phyloP scores from a whole-genome alignment of 2,329 filamentous ascomycete species.

The Neonectria punicea region DNA sequence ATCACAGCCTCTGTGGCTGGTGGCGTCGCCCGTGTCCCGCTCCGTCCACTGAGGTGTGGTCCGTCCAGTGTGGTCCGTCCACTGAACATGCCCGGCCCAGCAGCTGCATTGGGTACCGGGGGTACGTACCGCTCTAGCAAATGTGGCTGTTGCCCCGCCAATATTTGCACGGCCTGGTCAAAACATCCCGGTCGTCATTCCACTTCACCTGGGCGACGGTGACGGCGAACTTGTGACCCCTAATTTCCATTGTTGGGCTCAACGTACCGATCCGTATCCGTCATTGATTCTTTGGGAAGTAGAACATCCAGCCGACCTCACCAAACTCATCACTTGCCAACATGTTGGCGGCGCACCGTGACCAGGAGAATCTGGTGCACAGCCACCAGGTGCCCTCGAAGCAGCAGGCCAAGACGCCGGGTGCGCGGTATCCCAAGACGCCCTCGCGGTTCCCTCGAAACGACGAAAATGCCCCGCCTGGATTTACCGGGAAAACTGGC shows the following conservation, averaged over 20 bases:
- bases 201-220: not conserved
- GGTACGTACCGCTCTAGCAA: not conserved
- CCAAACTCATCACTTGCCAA: constrained; percentile 15
- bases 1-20: constrained; percentile 44
- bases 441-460: constrained; percentile 81
- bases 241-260: constrained; percentile 14
- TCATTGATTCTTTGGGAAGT: constrained; percentile 22
- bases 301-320: constrained; percentile 10
- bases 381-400: constrained; percentile 79
- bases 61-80: not conserved
- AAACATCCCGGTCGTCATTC: constrained; percentile 34
- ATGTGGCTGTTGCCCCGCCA: constrained; percentile 45
- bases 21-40: constrained; percentile 31
- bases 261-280: constrained; percentile 6
- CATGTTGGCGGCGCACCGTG: constrained; percentile 82
- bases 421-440: constrained; percentile 80
- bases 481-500: constrained; percentile 53
- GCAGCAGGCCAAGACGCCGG: constrained; percentile 84
- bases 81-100: not conserved
- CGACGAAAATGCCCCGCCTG: constrained; percentile 77
- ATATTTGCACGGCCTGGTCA: constrained; percentile 34
- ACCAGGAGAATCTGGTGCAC: constrained; percentile 90
- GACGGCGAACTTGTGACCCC: constrained; percentile 13
- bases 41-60: not conserved
- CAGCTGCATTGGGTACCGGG: not conserved